Evolutionary conservation across 441 rosid species (phyloP), one percentile per base, ranked within the genome.

Genomic region (Pelargonium citronellum): DNA sequence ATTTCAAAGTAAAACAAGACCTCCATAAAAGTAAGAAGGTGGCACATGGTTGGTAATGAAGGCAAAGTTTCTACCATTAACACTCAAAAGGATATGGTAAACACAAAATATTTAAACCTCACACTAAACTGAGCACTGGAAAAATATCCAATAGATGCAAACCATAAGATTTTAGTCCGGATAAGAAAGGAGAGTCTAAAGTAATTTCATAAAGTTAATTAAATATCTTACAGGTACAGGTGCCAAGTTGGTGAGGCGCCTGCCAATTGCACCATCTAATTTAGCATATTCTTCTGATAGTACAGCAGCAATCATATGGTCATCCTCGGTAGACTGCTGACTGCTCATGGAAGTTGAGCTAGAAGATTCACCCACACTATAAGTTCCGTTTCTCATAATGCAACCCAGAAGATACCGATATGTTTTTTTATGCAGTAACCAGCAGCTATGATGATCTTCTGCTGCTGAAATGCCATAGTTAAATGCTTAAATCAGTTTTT

Each of bases 271-370:
- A 72, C 89, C 90, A 70, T 92, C 98, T 47, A 82, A 73, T 15
- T 88, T 79, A 15, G 87, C 88, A 69, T 75, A 88, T 72, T 93
- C 96, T 81, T 93, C 97, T 3, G 98, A 81, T 67, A 93, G 77
- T 27, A 88, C 83, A 57, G 80, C 78, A 68, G 97, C 97, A 77
- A 93, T 93, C 98, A 91, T 88, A 70, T 82, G 83, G 58, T 93
- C 98, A 82, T 93, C 96, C 72, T 90, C 91, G 0, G 81, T 80
- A 68, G 85, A 91, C 77, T 65, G 91, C 66, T 86, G 92, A 74
- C 90, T 89, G 86, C 91, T 86, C 84, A 85, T 73, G 20, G 94
- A 86, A 69, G 88, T 83, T 27, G 98, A 90, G 82, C 90, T 85
- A 41, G 96, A 90, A 73, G 83, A 81, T 64, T 89, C 91, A 60